phyloP scores from a whole-genome alignment of 2,329 filamentous ascomycete genomes.

The Arthrobotrys conoides region DNA sequence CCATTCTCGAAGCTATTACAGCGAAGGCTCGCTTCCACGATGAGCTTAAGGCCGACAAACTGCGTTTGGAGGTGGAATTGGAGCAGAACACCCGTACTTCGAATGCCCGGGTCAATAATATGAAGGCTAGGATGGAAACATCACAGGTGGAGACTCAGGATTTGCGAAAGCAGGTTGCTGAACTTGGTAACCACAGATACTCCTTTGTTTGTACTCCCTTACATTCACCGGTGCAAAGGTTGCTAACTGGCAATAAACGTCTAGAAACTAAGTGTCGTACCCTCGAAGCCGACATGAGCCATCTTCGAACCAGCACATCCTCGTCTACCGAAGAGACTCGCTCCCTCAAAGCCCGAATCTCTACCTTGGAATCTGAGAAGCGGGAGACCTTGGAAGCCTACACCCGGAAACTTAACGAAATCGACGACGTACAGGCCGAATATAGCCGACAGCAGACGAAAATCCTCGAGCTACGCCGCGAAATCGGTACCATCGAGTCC shows the following conservation, averaged over 20 bases:
- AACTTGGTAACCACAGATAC: slow-evolving; percentile 76
- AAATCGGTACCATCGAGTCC: slow-evolving; percentile 85
- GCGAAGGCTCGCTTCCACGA: slow-evolving; percentile 86
- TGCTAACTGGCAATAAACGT: slow-evolving; percentile 54
- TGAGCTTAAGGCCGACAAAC: slow-evolving; percentile 85
- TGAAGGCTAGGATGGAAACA: slow-evolving; percentile 86
- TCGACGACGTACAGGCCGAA: slow-evolving; percentile 87
- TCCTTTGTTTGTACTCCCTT: not conserved
- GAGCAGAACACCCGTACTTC: slow-evolving; percentile 88
- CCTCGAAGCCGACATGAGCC: slow-evolving; percentile 85
- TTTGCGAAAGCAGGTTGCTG: slow-evolving; percentile 82
- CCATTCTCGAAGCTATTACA: slow-evolving; percentile 81
- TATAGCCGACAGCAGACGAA: slow-evolving; percentile 91
- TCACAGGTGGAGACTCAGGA: slow-evolving; percentile 86
- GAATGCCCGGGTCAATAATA: slow-evolving; percentile 84
- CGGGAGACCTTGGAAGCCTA: slow-evolving; percentile 89
- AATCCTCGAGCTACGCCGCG: slow-evolving; percentile 84
- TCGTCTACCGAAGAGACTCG: slow-evolving; percentile 82
- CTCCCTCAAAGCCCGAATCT: slow-evolving; percentile 83
- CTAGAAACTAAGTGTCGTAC: slow-evolving; percentile 81
- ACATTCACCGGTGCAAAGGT: slow-evolving; percentile 15
- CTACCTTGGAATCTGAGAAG: slow-evolving; percentile 90
- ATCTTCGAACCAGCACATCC: slow-evolving; percentile 80
- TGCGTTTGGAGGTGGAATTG: slow-evolving; percentile 90
- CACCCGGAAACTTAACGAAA: slow-evolving; percentile 88